Base-by-base conservation (phyloP, 179 eudicot species). In the Drosera spatulata region DNA sequence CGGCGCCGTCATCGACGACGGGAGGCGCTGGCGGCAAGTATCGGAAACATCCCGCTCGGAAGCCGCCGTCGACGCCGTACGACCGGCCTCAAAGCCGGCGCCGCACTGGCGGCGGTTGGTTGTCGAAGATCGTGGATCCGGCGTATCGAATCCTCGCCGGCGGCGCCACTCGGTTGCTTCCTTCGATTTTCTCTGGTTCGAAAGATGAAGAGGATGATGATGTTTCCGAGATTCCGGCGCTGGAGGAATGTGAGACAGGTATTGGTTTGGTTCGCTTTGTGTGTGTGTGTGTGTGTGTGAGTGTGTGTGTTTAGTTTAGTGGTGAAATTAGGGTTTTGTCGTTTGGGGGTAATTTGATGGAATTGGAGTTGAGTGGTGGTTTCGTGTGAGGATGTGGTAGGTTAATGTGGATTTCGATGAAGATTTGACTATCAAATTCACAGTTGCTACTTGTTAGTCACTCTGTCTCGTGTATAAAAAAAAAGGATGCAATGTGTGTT, bases 21-120 rank as follows among this genome's bases (percentile, higher is more conserved):
- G 61, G 65, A 69, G 81, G 79, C 68, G 87, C 82, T 64, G 85
- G 86, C 69, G 95, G 91, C 5, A 85, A 85, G 71, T 37, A 80
- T 10, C 58, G 71, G 37, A 75, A 72, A 49, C 72, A 73, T 8
- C 45, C 70, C 51, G 61, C 75, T 51, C 63, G 83, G 57, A 79
- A 71, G 51, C 73, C 74, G 0, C 79, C 86, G 33, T 3, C 83
- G 3, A 82, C 83, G 0, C 88, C 96, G 3, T 85, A 85, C 66
- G 86, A 66, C 63, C 87, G 87, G 5, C 93, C 88, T 9, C 59
- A 9, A 1, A 39, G 39, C 37, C 56, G 57, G 33, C 59, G 15
- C 3, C 62, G 65, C 22, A 48, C 50, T 33, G 43, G 22, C 43
- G 66, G 67, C n/a, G 74, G 83, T 2, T 87, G 95, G 91, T 58